These are phyloP conservation scores for Suhomyces maxii DNA, from an alignment of 1,139 yeast species.

Conservation along the genomic window DNA sequence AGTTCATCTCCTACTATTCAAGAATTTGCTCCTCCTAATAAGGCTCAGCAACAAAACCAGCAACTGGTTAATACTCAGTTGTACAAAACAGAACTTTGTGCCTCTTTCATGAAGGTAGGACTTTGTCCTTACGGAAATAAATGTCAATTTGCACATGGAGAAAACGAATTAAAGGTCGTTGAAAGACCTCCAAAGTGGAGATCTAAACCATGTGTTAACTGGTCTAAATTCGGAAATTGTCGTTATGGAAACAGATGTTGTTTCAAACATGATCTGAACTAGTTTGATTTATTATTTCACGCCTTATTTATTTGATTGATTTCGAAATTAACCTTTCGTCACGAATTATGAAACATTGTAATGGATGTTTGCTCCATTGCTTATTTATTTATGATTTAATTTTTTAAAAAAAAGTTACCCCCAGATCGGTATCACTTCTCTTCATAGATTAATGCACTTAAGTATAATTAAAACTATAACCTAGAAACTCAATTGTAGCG, in stretches of 20 bases:
- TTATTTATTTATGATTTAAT: conserved; percentile 6
- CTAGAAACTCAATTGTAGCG: too few relatives aligned
- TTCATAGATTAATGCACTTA: conserved; percentile 1
- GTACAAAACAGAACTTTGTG: conserved; percentile 90
- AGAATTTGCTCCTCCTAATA: conserved; percentile 4
- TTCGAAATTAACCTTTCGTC: conserved; percentile 1
- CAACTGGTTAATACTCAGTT: conserved; percentile 63
- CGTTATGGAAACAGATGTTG: conserved; percentile 91
- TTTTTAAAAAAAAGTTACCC: not conserved
- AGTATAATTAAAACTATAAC: too few relatives aligned
- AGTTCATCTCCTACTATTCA: conserved; percentile 1
- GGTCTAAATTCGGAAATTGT: conserved; percentile 81
- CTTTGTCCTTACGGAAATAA: conserved; percentile 84
- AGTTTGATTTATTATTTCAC: not conserved
- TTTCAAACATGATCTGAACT: conserved; percentile 62
- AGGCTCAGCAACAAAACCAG: conserved; percentile 12
- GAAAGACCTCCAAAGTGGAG: conserved; percentile 86
- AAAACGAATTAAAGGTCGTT: conserved; percentile 67
- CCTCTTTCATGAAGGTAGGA: conserved; percentile 71
- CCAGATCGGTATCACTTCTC: not conserved
- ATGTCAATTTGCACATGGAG: conserved; percentile 95
- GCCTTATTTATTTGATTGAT: conserved; percentile 2
- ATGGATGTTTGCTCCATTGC: not conserved
- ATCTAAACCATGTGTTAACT: conserved; percentile 87
- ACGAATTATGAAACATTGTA: conserved; percentile 10